phyloP scores from a whole-genome alignment of 176 grass and related monocot species.

The Paspalum vaginatum region DNA sequence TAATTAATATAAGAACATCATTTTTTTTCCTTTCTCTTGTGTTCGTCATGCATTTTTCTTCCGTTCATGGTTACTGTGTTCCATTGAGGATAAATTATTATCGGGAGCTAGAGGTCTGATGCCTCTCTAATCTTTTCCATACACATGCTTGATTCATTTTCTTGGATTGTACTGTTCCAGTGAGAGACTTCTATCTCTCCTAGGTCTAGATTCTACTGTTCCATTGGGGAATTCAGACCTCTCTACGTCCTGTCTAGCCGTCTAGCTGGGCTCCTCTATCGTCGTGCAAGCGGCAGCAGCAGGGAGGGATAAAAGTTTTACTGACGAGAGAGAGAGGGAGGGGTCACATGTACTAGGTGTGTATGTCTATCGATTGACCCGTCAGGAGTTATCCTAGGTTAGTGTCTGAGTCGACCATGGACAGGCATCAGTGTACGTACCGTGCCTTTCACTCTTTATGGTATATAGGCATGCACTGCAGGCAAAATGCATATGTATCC shows the following conservation, averaged over 20 bases:
- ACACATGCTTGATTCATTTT: background rate
- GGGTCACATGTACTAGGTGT: background rate
- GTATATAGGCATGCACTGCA: background rate
- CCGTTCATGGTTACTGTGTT: too few relatives aligned
- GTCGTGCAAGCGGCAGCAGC: slow-evolving; percentile 19
- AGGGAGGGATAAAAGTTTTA: background rate
- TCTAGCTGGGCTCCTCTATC: slow-evolving; percentile 14
- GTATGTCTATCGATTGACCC: slow-evolving; percentile 21
- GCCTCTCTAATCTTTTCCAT: background rate
- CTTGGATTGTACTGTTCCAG: slow-evolving; percentile 47
- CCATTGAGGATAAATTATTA: background rate
- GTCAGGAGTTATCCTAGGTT: slow-evolving; percentile 39
- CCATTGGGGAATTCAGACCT: slow-evolving; percentile 36
- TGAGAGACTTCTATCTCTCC: slow-evolving; percentile 2
- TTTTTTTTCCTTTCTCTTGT: background rate
- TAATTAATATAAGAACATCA: background rate
- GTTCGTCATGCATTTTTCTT: background rate
- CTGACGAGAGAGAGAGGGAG: background rate
- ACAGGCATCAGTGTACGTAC: slow-evolving; percentile 1
- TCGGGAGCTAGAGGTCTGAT: background rate
- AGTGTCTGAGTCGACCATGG: background rate
- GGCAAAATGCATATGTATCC: background rate
- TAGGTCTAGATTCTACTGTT: slow-evolving; percentile 54
- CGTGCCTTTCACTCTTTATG: background rate
- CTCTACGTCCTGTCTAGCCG: slow-evolving; percentile 33